These are phyloP conservation scores for Penicillium nordicum DNA, from an alignment of 2,329 filamentous ascomycete species.

Conservation along the genomic window DNA sequence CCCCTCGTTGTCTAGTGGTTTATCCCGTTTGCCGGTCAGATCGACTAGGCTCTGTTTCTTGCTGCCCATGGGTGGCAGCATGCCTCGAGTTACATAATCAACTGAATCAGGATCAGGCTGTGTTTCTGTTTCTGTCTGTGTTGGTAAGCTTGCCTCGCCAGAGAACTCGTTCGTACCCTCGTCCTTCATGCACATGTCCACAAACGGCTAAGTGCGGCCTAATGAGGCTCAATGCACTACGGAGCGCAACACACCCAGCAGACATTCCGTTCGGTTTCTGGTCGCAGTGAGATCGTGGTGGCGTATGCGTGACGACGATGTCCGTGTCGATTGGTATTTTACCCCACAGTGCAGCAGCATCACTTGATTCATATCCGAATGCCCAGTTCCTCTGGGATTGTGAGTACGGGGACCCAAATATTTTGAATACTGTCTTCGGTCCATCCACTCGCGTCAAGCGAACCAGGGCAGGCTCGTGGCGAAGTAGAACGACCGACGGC, in stretches of 20 bases:
- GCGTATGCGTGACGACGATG: slow-evolving; percentile 57
- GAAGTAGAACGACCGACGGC: slow-evolving; percentile 51
- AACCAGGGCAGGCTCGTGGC: slow-evolving; percentile 48
- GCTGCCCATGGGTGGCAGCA: slow-evolving; percentile 44
- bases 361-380: slow-evolving; percentile 50
- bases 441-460: slow-evolving; percentile 45
- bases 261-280: slow-evolving; percentile 25
- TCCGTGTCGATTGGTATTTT: slow-evolving; percentile 51
- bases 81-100: slow-evolving; percentile 18
- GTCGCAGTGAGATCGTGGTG: slow-evolving; percentile 51
- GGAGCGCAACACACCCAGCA: slow-evolving; percentile 52
- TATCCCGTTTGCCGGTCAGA: slow-evolving; percentile 44
- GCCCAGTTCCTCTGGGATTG: slow-evolving; percentile 50
- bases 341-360: slow-evolving; percentile 47
- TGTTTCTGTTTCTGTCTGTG: neutral
- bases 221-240: slow-evolving; percentile 44
- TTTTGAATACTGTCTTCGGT: slow-evolving; percentile 48
- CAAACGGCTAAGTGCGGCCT: slow-evolving; percentile 53
- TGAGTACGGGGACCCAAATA: slow-evolving; percentile 59
- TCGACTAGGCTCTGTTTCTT: slow-evolving; percentile 56
- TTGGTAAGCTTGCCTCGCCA: slow-evolving; percentile 37
- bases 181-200: slow-evolving; percentile 58
- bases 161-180: slow-evolving; percentile 52
- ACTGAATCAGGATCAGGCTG: neutral
- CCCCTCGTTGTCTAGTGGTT: slow-evolving; percentile 33